A percentile compares a stretch with the other conserved stretches of the same genome.
Evolutionary conservation across 495 filamentous ascomycete genomes (phyloP).

Genomic region (Aspergillus steynii): DNA sequence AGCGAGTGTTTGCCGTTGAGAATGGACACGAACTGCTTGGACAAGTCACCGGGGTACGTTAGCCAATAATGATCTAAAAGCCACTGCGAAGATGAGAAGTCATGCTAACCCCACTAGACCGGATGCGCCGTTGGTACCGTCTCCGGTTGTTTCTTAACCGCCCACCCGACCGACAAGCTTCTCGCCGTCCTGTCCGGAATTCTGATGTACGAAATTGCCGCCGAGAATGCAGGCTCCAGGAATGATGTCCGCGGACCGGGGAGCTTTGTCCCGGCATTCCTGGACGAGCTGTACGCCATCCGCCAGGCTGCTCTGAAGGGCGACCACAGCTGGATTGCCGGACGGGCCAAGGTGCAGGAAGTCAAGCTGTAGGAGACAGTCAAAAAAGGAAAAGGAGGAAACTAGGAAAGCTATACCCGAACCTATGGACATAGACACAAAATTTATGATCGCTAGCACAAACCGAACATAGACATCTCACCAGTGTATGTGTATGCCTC

Average conservation of each 20-base stretch:
- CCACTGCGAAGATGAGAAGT: conserved; percentile 5
- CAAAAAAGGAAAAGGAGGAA: neutral
- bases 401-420: neutral
- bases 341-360: conserved; percentile 54
- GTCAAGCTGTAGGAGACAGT: conserved; percentile 30
- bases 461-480: too few species aligned
- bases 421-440: conserved; percentile 1
- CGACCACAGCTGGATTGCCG: conserved; percentile 53
- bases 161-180: conserved; percentile 57
- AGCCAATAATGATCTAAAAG: neutral
- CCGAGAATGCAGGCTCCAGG: conserved; percentile 65
- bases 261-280: conserved; percentile 82
- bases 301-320: conserved; percentile 47
- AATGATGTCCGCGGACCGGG: conserved; percentile 75
- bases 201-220: conserved; percentile 81
- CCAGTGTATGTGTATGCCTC: neutral
- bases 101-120: conserved; percentile 41
- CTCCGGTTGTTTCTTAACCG: conserved; percentile 71
- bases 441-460: neutral
- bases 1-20: conserved; percentile 59
- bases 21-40: conserved; percentile 81
- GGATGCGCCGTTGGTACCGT: conserved; percentile 85
- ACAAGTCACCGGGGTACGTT: conserved; percentile 71
- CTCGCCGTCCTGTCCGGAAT: conserved; percentile 71
- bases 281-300: conserved; percentile 68